Percentiles rank a stretch among this genome's conserved stretches.
Evolutionary conservation across 1,284 basidiomycete genomes (phyloP).

Genomic region (Sanghuangporus baumii): DNA sequence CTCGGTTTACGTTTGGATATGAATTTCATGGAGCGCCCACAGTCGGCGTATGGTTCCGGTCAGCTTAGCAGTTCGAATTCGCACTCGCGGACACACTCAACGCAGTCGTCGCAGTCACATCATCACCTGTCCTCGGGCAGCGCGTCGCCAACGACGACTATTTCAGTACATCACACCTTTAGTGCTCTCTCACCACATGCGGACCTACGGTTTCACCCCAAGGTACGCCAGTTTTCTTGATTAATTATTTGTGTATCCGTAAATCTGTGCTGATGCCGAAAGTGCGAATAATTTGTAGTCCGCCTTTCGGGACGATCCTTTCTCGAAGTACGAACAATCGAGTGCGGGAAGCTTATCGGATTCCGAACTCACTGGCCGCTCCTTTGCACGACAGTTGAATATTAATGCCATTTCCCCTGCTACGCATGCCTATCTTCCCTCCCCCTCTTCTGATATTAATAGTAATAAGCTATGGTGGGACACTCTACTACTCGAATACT

Average conservation of each 20-base stretch:
- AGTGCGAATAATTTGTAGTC: slow-evolving; percentile 2
- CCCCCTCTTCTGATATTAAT: slow-evolving; percentile 34
- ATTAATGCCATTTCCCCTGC: slow-evolving; percentile 8
- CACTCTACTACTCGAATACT: slow-evolving; percentile 46
- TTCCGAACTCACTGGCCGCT: slow-evolving; percentile 9
- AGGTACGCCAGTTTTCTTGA: slow-evolving; percentile 3
- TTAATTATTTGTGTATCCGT: neutral
- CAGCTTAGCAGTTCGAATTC: slow-evolving; percentile 15
- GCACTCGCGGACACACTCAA: slow-evolving; percentile 15
- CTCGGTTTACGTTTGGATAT: slow-evolving; percentile 15
- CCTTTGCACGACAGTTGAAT: slow-evolving; percentile 12
- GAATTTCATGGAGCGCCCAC: slow-evolving; percentile 16
- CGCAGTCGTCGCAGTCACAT: slow-evolving; percentile 14
- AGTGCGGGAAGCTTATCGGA: slow-evolving; percentile 13
- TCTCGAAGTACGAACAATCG: slow-evolving; percentile 12
- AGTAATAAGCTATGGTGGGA: slow-evolving; percentile 70
- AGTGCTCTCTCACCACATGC: neutral
- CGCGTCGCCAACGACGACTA: slow-evolving; percentile 5
- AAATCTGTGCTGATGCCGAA: neutral
- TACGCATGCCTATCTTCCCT: slow-evolving; percentile 26
- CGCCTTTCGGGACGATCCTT: slow-evolving; percentile 6
- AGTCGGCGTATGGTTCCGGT: slow-evolving; percentile 10
- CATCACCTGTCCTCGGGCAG: slow-evolving; percentile 2
- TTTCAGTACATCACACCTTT: slow-evolving; percentile 2
- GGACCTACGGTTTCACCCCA: slow-evolving; percentile 3